Evolutionary conservation across 23 red algal genomes (phyloP).

Genomic region (Gracilaria gracilis): DNA sequence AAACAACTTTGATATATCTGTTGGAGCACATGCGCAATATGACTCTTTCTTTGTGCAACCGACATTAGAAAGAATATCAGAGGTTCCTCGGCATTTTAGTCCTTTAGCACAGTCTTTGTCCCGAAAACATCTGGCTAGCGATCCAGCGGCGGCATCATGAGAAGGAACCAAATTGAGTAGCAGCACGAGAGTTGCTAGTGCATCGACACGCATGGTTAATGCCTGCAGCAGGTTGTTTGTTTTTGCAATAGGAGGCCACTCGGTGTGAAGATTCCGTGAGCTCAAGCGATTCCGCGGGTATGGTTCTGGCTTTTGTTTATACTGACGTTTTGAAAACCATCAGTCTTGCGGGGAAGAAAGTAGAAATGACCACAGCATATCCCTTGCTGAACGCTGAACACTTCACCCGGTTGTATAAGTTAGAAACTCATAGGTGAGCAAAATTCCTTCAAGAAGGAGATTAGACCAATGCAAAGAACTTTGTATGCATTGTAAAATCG

Average conservation of each 20-base stretch:
- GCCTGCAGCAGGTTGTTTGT: neutral
- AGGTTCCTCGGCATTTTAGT: constrained; percentile 1
- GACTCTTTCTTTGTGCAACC: neutral
- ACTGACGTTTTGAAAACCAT: neutral
- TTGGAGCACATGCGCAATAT: neutral
- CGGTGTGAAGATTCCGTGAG: neutral
- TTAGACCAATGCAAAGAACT: too few relatives aligned
- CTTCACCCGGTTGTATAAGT: too few relatives aligned
- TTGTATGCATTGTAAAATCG: too few relatives aligned
- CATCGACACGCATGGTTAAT: neutral
- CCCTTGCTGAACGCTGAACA: neutral
- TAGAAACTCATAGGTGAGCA: too few relatives aligned
- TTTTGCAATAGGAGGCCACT: neutral
- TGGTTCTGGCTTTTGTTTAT: neutral
- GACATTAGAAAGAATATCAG: neutral
- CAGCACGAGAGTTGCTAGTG: neutral
- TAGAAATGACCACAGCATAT: neutral
- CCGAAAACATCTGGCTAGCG: neutral
- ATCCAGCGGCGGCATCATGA: neutral
- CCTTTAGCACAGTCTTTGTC: neutral
- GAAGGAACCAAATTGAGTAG: neutral
- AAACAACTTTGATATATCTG: neutral
- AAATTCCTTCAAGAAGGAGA: too few relatives aligned
- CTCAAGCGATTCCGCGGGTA: neutral
- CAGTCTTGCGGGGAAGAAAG: neutral